Conservation (phyloP, 495 filamentous ascomycete genomes). For the Penicillium malachiteum region DNA sequence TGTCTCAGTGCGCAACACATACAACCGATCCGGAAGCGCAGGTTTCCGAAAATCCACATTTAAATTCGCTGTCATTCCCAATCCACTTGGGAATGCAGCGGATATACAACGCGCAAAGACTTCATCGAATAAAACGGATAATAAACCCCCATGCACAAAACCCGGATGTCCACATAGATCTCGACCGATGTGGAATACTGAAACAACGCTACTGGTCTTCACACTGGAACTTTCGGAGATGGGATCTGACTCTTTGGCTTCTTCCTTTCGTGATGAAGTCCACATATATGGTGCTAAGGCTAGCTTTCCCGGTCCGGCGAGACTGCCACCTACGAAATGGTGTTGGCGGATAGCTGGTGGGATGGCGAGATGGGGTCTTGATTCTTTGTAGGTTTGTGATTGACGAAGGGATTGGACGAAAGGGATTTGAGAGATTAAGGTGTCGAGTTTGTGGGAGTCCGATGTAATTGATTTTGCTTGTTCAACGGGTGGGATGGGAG, state of each 20-base stretch:
- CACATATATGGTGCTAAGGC: conserved; percentile 77
- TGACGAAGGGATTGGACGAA: conserved; percentile 62
- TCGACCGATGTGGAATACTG: conserved; percentile 38
- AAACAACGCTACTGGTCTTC: conserved; percentile 29
- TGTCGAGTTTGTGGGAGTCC: conserved; percentile 44
- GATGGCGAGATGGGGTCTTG: conserved; percentile 59
- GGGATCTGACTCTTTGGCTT: neutral
- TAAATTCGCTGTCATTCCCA: conserved; percentile 63
- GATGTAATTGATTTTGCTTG: neutral
- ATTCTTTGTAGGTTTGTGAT: conserved; percentile 65
- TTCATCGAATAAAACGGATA: conserved; percentile 42
- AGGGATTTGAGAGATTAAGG: conserved; percentile 69
- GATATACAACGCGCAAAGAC: conserved; percentile 43
- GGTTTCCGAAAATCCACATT: conserved; percentile 62
- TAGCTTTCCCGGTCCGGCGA: conserved; percentile 70
- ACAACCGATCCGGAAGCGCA: conserved; percentile 60
- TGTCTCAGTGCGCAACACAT: conserved; percentile 57
- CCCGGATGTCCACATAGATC: conserved; percentile 42
- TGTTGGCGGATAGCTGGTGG: conserved; percentile 25
- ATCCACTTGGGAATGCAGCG: conserved; percentile 35
- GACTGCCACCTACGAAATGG: conserved; percentile 43
- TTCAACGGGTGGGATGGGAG: conserved; percentile 8
- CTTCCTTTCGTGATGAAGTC: conserved; percentile 23
- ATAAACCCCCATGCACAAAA: conserved; percentile 41
- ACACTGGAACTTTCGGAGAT: conserved; percentile 6